Evolutionary conservation across 192 early-diverging fungal species (phyloP).

Genomic region (Linnemannia hyalina): DNA sequence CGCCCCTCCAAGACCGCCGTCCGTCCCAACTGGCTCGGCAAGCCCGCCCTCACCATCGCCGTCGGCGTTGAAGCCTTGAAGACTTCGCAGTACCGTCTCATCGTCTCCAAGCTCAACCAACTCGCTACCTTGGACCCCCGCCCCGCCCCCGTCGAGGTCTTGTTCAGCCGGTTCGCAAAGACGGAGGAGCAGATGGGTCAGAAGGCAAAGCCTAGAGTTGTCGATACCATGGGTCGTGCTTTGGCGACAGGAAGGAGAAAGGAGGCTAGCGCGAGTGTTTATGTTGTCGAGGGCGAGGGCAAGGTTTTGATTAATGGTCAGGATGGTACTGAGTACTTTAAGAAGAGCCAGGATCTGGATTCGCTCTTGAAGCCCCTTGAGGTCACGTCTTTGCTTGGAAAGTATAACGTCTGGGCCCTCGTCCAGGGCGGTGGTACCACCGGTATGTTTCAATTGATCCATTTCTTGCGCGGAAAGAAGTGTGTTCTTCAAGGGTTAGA

Average conservation of each 20-base stretch:
- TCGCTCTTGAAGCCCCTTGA: constrained; percentile 80
- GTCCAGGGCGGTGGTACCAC: constrained; percentile 86
- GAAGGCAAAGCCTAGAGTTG: constrained; percentile 56
- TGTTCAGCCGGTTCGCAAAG: constrained; percentile 51
- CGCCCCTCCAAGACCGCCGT: constrained; percentile 26
- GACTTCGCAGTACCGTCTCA: constrained; percentile 66
- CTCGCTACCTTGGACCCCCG: constrained; percentile 58
- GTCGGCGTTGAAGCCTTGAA: constrained; percentile 62
- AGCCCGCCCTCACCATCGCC: constrained; percentile 51
- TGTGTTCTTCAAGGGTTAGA: background rate
- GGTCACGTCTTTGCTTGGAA: constrained; percentile 72
- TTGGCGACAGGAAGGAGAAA: constrained; percentile 86
- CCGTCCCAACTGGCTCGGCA: constrained; percentile 56
- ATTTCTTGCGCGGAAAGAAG: background rate
- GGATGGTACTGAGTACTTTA: constrained; percentile 82
- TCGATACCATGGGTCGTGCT: constrained; percentile 81
- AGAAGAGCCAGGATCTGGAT: constrained; percentile 73
- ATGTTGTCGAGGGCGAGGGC: constrained; percentile 79
- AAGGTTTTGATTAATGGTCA: constrained; percentile 84
- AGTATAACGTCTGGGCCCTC: constrained; percentile 88
- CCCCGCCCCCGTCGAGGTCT: constrained; percentile 40
- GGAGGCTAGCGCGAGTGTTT: constrained; percentile 81
- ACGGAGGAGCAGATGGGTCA: constrained; percentile 50
- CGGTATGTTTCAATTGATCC: constrained; percentile 53
- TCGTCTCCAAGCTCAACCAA: constrained; percentile 61